Percentiles rank a stretch among this genome's conserved stretches.
phyloP scores from a whole-genome alignment of 805 yeast genomes.

The Ogataea ramenticola region DNA sequence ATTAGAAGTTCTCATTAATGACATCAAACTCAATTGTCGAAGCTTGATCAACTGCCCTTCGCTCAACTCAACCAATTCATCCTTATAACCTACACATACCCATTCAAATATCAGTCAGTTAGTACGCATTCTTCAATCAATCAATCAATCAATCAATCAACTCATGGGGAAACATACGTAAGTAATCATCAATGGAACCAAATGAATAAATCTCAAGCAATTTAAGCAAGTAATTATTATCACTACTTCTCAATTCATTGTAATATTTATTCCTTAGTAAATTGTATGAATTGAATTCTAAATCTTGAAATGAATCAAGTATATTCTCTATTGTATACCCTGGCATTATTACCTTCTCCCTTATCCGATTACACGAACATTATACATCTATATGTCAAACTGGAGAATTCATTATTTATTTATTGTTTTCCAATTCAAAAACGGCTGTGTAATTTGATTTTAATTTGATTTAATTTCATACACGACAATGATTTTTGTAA shows the following conservation, averaged over 20 bases:
- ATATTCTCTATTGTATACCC: background rate
- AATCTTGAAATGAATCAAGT: slow-evolving; percentile 1
- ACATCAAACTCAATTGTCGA: slow-evolving; percentile 5
- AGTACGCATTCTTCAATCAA: background rate
- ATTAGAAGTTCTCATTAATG: background rate
- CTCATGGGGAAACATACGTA: background rate
- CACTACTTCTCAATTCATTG: background rate
- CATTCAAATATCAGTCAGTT: background rate
- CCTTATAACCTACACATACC: background rate
- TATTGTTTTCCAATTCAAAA: too few relatives aligned
- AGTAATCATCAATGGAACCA: slow-evolving; percentile 17
- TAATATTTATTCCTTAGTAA: slow-evolving; percentile 4
- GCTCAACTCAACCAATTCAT: slow-evolving; percentile 1
- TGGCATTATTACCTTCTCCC: background rate
- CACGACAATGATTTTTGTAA: too few relatives aligned
- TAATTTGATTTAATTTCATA: too few relatives aligned
- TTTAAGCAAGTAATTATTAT: background rate
- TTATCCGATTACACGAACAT: too few relatives aligned
- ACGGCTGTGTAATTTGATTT: too few relatives aligned
- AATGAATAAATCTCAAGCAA: slow-evolving; percentile 21
- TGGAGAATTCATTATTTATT: too few relatives aligned
- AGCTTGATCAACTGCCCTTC: slow-evolving; percentile 4
- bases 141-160: too few relatives aligned
- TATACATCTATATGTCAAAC: too few relatives aligned
- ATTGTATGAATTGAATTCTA: slow-evolving; percentile 14